Percentiles rank a stretch among this genome's conserved stretches.
Evolutionary conservation across 345 rosid genomes (phyloP).

Genomic region (Clarkia xantiana): DNA sequence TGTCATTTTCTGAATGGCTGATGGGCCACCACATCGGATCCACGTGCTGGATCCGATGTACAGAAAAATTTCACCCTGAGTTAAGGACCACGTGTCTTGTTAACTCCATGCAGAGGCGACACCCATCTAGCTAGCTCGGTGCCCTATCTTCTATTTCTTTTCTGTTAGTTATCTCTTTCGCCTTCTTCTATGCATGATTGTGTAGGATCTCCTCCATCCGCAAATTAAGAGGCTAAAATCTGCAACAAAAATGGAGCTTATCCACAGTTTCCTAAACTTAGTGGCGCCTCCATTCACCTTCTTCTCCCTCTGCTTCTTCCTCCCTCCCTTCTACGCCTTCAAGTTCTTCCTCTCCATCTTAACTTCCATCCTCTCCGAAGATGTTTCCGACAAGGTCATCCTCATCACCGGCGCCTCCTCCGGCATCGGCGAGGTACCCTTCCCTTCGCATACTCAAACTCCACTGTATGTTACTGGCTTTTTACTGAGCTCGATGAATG

Average conservation of each 20-base stretch:
- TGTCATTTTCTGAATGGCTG: too few species aligned
- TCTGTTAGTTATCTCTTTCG: too few species aligned
- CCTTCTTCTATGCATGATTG: too few species aligned
- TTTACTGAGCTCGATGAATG: too few species aligned
- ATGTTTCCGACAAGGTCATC: conserved; percentile 18
- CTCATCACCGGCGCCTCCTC: conserved; percentile 22
- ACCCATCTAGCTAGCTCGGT: too few species aligned
- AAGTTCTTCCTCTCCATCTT: conserved; percentile 8
- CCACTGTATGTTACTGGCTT: too few species aligned
- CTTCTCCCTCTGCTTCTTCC: conserved; percentile 12
- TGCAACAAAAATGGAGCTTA: conserved; percentile 13
- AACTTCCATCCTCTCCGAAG: conserved; percentile 9
- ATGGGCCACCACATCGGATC: too few species aligned
- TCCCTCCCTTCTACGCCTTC: conserved; percentile 15
- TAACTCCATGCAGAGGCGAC: too few species aligned
- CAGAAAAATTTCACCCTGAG: too few species aligned
- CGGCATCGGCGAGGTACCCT: conserved; percentile 16
- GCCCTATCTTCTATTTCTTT: too few species aligned
- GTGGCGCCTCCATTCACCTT: conserved; percentile 12
- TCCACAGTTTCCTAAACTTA: conserved; percentile 16
- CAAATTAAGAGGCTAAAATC: background rate
- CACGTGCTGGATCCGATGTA: too few species aligned
- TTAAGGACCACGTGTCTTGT: too few species aligned
- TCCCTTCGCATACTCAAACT: background rate
- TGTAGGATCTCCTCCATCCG: background rate